Percentiles rank a stretch among this genome's conserved stretches.
These are phyloP conservation scores for Rhynchospora breviuscula DNA, from an alignment of 176 grass and related monocot species.

Conservation along the genomic window DNA sequence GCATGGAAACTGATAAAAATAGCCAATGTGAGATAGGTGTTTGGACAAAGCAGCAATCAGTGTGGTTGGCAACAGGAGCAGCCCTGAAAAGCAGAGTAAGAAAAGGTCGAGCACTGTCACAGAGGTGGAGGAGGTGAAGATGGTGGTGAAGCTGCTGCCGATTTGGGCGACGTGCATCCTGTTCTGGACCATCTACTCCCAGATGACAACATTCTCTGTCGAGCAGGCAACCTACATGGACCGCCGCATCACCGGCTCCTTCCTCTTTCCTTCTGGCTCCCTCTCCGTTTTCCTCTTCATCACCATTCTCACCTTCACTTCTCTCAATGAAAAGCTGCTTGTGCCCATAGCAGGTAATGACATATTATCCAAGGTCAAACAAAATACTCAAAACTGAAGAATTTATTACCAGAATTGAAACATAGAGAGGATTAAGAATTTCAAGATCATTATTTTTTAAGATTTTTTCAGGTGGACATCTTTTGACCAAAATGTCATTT, in stretches of 20 bases:
- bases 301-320: conserved; percentile 67
- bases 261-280: conserved; percentile 50
- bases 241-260: conserved; percentile 27
- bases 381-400: neutral
- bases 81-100: conserved; percentile 14
- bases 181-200: conserved; percentile 61
- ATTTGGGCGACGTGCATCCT: conserved; percentile 66
- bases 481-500: neutral
- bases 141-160: conserved; percentile 56
- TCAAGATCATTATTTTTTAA: neutral
- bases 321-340: conserved; percentile 59
- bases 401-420: neutral
- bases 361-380: neutral
- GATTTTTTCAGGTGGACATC: neutral
- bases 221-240: conserved; percentile 67
- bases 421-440: neutral
- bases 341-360: conserved; percentile 40
- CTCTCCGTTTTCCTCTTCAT: conserved; percentile 72
- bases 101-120: conserved; percentile 30
- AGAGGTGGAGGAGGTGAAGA: conserved; percentile 76
- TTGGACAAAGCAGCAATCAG: conserved; percentile 55
- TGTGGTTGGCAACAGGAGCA: conserved; percentile 26
- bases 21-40: conserved; percentile 32
- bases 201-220: conserved; percentile 63
- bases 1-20: neutral